Conservation (phyloP, 1,139 yeast species). For the Debaryomyces sp. region DNA sequence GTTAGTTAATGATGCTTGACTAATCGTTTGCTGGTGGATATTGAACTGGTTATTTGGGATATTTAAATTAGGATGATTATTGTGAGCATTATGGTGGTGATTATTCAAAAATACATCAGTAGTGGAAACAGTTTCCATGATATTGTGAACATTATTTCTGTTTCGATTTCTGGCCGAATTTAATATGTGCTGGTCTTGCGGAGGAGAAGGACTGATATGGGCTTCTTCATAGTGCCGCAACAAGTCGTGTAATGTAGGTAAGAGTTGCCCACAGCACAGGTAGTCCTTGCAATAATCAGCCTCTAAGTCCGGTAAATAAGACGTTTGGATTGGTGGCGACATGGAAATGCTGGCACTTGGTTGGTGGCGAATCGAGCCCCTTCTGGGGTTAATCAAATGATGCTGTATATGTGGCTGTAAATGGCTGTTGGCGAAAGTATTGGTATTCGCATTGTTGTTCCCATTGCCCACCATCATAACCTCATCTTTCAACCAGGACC, state of each 20-base stretch:
- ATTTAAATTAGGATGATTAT: conserved; percentile 19
- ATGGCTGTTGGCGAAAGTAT: conserved; percentile 19
- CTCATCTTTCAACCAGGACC: conserved; percentile 95
- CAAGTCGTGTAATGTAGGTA: conserved; percentile 92
- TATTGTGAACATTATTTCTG: conserved; percentile 47
- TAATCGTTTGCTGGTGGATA: conserved; percentile 24
- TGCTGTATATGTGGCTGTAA: conserved; percentile 19
- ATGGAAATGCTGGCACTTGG: conserved; percentile 36
- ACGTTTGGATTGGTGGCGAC: conserved; percentile 70
- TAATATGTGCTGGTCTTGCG: conserved; percentile 38
- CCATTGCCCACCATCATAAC: conserved; percentile 55
- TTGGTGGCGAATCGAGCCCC: conserved; percentile 43
- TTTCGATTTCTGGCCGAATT: conserved; percentile 38
- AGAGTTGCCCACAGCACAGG: conserved; percentile 89
- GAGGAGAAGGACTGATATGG: conserved; percentile 78
- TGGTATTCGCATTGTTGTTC: conserved; percentile 24
- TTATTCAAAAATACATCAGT: conserved; percentile 79
- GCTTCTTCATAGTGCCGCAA: conserved; percentile 96
- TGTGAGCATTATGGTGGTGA: conserved; percentile 17
- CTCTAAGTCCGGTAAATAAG: conserved; percentile 88
- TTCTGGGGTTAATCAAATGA: conserved; percentile 44
- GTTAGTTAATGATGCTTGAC: conserved; percentile 14
- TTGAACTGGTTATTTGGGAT: conserved; percentile 23
- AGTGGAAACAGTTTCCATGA: conserved; percentile 79
- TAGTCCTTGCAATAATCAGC: conserved; percentile 97